Percentiles rank a stretch among this genome's conserved stretches.
Conservation (phyloP, 2,329 filamentous ascomycete species). For the Pseudogymnoascus sp. region DNA sequence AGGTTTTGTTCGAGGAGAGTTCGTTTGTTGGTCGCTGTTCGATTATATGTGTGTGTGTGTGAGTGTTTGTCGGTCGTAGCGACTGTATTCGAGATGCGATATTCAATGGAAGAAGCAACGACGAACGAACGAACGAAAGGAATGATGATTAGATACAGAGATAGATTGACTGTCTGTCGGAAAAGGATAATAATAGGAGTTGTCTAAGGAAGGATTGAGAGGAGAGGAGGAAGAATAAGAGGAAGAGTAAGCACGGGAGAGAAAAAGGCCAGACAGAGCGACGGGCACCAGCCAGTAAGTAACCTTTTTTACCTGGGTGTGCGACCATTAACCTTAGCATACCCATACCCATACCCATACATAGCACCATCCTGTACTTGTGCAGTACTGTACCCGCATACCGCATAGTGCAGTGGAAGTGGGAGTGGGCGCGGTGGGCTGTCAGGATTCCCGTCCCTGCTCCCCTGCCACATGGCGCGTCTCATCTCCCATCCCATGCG, state of each 20-base stretch:
- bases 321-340: background rate
- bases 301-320: background rate
- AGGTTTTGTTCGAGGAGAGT: background rate
- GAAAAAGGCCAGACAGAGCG: too few relatives aligned
- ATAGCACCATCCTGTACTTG: background rate
- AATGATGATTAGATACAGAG: background rate
- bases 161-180: background rate
- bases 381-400: background rate
- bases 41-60: too few relatives aligned
- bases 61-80: background rate
- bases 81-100: background rate
- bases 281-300: background rate
- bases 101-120: background rate
- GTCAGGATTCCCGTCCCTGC: background rate
- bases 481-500: constrained; percentile 5
- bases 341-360: too few relatives aligned
- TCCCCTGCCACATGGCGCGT: constrained; percentile 6
- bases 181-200: background rate
- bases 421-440: background rate
- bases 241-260: background rate
- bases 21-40: background rate
- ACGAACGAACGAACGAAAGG: too few relatives aligned
- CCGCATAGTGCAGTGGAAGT: background rate
- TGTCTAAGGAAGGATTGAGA: background rate
- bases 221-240: background rate